Base-by-base conservation (phyloP, 805 yeast species). In the Torulaspora indica region DNA sequence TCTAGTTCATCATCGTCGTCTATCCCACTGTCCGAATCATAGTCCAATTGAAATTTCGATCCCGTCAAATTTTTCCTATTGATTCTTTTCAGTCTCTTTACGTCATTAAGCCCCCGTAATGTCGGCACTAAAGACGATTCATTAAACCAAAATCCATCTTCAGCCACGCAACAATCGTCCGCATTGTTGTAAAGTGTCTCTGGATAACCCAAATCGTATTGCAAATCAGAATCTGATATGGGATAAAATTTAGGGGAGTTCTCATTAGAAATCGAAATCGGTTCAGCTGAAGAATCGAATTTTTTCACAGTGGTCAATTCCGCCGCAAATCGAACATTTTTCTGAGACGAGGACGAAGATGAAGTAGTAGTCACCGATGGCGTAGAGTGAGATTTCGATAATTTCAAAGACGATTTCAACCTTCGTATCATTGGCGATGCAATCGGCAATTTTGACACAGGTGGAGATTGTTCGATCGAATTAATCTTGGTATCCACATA, bases 251-350 rank as follows among this genome's bases (percentile, higher is more conserved):
- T 53, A 5, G 66, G 66, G 1, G 84, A 73, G 51, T 71, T 73
- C 34, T 77, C 78, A 40, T 71, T 67, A 0, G 85, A 79, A n/a
- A 82, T 83, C 1, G 83, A 74, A 8, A 73, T 70, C 24, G 89
- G 88, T 49, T 75, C 76, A 39, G 77, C 81, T 22, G 65, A 61
- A 34, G 79, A 80, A 53, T 79, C 78, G 57, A 83, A 82, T 55
- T 77, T 76, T 60, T 82, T 82, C 44, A 83, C 74, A 32, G 78
- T 78, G 42, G 78, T 81, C 46, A 82, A 66, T 39, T 76, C 68
- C 5, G 75, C 60, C 1, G 87, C 85, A 61, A 82, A 82, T 42
- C 86, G 67, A 33, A 82, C 89, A 6, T 78, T 75, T 58, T 80
- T 81, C 9, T 70, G 69, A 48, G 68, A 47, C 18, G 57, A 48